A percentile compares a stretch with the other conserved stretches of the same genome.
Conservation (phyloP, 306 rosid genomes). For the Gillenia trifoliata region DNA sequence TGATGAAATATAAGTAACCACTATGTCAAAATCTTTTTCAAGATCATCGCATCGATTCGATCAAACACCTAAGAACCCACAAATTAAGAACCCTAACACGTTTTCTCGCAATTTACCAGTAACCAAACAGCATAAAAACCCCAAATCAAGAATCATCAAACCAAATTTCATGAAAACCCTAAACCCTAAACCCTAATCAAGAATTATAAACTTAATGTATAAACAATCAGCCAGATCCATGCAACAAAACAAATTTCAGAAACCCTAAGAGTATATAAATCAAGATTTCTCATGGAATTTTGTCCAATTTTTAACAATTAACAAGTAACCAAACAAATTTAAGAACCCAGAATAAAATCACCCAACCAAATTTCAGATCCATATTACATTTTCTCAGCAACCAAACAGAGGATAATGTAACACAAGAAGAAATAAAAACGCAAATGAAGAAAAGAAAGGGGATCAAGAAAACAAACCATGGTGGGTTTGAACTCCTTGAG, state of each 20-base stretch:
- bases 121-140: neutral
- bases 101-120: neutral
- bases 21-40: neutral
- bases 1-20: constrained; percentile 12
- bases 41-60: neutral
- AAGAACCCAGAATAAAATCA: neutral
- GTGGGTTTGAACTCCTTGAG: constrained; percentile 87
- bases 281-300: neutral
- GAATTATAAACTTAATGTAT: too few species aligned
- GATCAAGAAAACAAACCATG: constrained; percentile 39
- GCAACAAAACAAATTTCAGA: neutral
- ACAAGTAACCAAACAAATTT: neutral
- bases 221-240: neutral
- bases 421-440: too few species aligned
- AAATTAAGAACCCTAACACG: neutral
- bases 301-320: neutral
- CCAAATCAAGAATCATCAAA: neutral
- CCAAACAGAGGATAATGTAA: neutral
- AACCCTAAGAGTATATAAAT: neutral
- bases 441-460: neutral
- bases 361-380: neutral
- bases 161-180: neutral
- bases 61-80: neutral
- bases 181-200: too few species aligned
- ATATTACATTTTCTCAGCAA: neutral